These are phyloP conservation scores for Rhodotorula taiwanensis DNA, from an alignment of 768 basidiomycete species.

Conservation along the genomic window DNA sequence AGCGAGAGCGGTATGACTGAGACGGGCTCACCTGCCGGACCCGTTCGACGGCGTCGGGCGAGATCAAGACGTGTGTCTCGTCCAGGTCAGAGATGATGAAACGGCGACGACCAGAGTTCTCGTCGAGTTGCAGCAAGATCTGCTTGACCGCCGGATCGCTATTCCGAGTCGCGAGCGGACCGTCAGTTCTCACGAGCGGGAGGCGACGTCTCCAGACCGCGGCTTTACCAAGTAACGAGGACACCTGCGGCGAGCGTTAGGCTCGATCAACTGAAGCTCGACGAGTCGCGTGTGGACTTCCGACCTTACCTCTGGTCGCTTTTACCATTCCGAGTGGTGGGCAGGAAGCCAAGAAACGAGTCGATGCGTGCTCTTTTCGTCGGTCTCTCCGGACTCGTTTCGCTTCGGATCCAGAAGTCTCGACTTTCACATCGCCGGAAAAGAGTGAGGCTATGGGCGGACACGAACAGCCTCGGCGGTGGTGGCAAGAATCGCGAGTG, in stretches of 20 bases:
- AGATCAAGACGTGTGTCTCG: constrained; percentile 73
- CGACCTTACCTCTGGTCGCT: constrained; percentile 26
- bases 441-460: too few relatives aligned
- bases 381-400: too few relatives aligned
- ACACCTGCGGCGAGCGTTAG: constrained; percentile 9
- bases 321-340: constrained; percentile 26
- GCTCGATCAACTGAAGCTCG: too few relatives aligned
- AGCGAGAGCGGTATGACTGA: neutral
- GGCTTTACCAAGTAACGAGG: constrained; percentile 39
- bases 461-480: too few relatives aligned
- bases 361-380: too few relatives aligned
- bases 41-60: constrained; percentile 69
- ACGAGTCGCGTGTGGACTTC: too few relatives aligned
- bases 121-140: constrained; percentile 67
- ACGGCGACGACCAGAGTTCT: constrained; percentile 45
- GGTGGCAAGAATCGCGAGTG: too few relatives aligned
- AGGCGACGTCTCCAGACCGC: too few relatives aligned
- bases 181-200: too few relatives aligned
- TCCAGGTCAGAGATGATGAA: constrained; percentile 86
- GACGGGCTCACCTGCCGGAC: constrained; percentile 44
- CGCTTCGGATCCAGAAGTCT: too few relatives aligned
- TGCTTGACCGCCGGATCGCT: constrained; percentile 88
- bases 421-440: too few relatives aligned
- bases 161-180: too few relatives aligned
- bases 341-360: neutral